Evolutionary conservation across 306 rosid species (phyloP).

Genomic region (Canavalia ensiformis): DNA sequence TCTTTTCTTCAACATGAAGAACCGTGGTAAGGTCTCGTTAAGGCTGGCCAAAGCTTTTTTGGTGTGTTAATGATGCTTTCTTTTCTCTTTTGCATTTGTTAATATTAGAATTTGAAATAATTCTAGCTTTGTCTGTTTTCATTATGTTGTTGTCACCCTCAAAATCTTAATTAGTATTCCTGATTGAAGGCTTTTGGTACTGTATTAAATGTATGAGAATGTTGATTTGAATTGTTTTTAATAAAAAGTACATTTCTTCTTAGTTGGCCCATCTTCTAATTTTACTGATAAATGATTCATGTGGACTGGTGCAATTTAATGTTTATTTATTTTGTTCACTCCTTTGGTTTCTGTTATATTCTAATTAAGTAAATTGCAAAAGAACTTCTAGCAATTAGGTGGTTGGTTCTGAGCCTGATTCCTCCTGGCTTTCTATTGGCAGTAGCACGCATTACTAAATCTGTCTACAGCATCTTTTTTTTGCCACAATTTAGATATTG

Average conservation of each 20-base stretch:
- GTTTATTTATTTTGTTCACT: constrained; percentile 13
- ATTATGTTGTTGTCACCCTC: constrained; percentile 11
- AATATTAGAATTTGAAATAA: not conserved
- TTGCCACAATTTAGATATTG: constrained; percentile 34
- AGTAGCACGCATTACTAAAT: not conserved
- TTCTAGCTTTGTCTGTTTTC: not conserved
- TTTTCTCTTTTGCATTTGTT: constrained; percentile 12
- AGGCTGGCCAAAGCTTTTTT: constrained; percentile 23
- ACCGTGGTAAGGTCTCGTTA: constrained; percentile 11
- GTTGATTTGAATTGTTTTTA: not conserved
- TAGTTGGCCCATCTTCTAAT: constrained; percentile 9
- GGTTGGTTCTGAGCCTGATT: constrained; percentile 21
- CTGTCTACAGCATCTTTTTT: constrained; percentile 14
- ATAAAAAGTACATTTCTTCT: not conserved
- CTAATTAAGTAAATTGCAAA: constrained; percentile 13
- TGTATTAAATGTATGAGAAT: constrained; percentile 11
- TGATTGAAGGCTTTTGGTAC: constrained; percentile 5
- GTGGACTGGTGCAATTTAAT: constrained; percentile 32
- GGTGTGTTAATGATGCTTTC: constrained; percentile 1
- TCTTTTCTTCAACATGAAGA: constrained; percentile 12
- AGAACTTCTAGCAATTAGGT: constrained; percentile 1
- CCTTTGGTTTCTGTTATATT: constrained; percentile 19
- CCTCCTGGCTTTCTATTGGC: constrained; percentile 15
- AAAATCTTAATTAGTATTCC: constrained; percentile 2
- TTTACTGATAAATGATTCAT: not conserved